These are phyloP conservation scores for Rhododendron ferrugineum DNA, from an alignment of 148 eudicot species.

Conservation along the genomic window DNA sequence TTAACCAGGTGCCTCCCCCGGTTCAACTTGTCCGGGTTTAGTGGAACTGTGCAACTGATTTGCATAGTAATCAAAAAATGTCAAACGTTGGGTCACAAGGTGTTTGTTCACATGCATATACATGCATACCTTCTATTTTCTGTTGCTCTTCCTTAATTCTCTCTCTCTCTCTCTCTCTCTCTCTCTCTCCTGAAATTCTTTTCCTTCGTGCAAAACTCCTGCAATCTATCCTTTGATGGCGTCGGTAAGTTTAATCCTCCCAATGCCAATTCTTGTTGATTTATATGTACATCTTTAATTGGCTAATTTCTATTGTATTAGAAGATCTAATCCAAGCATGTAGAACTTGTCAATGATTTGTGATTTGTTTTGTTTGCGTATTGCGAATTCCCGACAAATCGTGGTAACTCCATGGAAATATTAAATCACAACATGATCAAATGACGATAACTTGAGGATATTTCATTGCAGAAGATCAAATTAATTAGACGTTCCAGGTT, in stretches of 20 bases:
- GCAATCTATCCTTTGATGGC: constrained; percentile 30
- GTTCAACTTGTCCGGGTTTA: background rate
- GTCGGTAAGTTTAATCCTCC: constrained; percentile 24
- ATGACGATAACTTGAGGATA: background rate
- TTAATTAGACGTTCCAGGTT: background rate
- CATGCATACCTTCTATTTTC: background rate
- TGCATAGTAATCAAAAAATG: background rate
- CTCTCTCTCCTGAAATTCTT: constrained; percentile 11
- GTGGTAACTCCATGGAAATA: background rate
- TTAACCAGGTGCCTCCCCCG: background rate
- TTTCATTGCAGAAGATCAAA: background rate
- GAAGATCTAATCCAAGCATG: background rate
- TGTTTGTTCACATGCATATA: background rate
- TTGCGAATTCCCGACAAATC: background rate
- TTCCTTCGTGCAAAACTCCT: background rate
- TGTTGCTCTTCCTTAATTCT: constrained; percentile 5
- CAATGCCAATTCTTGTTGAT: background rate
- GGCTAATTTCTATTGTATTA: background rate
- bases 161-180: constrained; percentile 1
- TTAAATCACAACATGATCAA: background rate
- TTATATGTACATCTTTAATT: background rate
- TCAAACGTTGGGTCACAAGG: background rate
- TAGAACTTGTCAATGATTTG: background rate
- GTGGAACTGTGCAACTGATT: background rate
- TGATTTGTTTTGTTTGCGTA: background rate